These are phyloP conservation scores for Trichosporon sp. DNA, from an alignment of 1,284 basidiomycete species.

Conservation along the genomic window DNA sequence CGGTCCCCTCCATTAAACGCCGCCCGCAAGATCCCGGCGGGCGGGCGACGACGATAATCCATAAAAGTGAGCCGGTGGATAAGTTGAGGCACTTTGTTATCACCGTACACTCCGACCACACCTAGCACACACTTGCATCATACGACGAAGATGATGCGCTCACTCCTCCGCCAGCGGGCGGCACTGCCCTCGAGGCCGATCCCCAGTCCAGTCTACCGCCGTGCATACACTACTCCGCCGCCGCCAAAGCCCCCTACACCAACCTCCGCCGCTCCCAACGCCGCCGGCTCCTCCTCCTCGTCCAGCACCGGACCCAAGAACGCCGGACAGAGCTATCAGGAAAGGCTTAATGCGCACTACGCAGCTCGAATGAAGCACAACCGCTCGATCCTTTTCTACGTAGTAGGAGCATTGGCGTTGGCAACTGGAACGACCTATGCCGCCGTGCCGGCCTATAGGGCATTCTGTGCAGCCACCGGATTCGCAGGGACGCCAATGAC, in stretches of 20 bases:
- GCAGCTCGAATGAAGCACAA: conserved; percentile 30
- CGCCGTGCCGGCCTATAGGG: conserved; percentile 92
- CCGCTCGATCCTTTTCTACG: conserved; percentile 37
- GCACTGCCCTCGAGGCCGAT: background rate
- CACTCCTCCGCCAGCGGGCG: background rate
- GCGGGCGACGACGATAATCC: no score
- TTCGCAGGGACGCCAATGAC: conserved; percentile 93
- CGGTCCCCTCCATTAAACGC: background rate
- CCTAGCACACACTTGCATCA: background rate
- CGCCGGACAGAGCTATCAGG: background rate
- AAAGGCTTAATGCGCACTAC: conserved; percentile 17
- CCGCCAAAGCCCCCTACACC: no score
- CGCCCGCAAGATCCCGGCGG: background rate
- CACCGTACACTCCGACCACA: background rate
- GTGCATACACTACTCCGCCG: background rate
- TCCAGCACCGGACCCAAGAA: no score
- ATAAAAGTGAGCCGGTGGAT: background rate
- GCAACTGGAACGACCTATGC: conserved; percentile 86
- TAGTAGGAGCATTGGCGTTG: conserved; percentile 58
- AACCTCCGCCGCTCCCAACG: background rate
- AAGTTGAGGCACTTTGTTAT: background rate
- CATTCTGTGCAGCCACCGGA: conserved; percentile 96
- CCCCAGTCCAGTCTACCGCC: background rate
- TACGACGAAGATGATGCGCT: background rate
- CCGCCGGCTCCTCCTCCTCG: background rate